These are phyloP conservation scores for Raddia guianensis DNA, from an alignment of 176 grass and related monocot species.

Conservation along the genomic window DNA sequence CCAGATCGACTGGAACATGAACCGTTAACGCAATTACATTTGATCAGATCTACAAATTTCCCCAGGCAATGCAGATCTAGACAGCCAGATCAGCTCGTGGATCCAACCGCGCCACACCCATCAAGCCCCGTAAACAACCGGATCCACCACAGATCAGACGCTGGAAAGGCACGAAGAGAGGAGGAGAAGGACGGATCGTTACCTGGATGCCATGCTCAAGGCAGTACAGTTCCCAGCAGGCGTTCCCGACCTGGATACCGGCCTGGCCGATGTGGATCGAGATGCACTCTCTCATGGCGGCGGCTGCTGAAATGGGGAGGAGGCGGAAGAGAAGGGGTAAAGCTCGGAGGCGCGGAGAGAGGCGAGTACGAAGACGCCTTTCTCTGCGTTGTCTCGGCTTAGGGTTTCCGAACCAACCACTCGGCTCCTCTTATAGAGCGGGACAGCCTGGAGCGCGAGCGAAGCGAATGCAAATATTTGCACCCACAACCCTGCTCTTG, in stretches of 20 bases:
- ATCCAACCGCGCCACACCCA: not conserved
- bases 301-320: not conserved
- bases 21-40: fast-evolving
- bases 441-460: slow-evolving; percentile 33
- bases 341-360: slow-evolving; percentile 53
- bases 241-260: slow-evolving; percentile 85
- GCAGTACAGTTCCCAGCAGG: slow-evolving; percentile 93
- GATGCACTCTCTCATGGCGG: slow-evolving; percentile 82
- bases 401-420: not conserved
- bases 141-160: not conserved
- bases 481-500: not conserved
- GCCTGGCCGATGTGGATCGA: slow-evolving; percentile 91
- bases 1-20: not conserved
- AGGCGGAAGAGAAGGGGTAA: not conserved
- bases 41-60: not conserved
- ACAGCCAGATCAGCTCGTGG: not conserved
- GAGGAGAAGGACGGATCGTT: not conserved
- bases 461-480: slow-evolving; percentile 4
- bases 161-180: no score
- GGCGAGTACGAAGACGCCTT: slow-evolving; percentile 86
- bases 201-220: slow-evolving; percentile 94
- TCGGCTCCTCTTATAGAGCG: not conserved
- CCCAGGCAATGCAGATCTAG: not conserved
- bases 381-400: slow-evolving; percentile 49
- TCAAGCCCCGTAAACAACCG: not conserved